Base-by-base conservation (phyloP, 2,329 filamentous ascomycete species). In the Myriosclerotinia duriaeana region DNA sequence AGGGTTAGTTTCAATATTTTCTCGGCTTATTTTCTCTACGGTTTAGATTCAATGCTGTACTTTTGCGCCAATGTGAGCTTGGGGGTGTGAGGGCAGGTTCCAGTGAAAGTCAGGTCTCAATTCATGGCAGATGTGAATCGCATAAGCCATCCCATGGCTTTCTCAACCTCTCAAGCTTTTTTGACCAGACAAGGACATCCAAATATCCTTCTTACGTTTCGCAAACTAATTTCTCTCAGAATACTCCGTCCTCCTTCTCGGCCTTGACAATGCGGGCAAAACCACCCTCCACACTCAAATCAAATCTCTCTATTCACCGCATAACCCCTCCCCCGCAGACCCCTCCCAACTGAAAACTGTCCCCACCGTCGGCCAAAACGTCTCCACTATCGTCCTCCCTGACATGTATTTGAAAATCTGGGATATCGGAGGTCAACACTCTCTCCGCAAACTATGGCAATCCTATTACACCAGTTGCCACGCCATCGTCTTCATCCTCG, bases 401-500 rank as follows among this genome's bases (percentile, higher is more conserved):
- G 92, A 97, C 78, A 94, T 97, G 87, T 97, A 98, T 82, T 84
- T 99, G 76, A 97, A 97, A 82, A 90, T 99, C 74, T 98, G 95
- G 95, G 95, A 99, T 77, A 92, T 99, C 0, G 95, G 95, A 71
- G 95, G 95, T 8, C 95, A 99, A 79, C 88, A 95, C 76, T 90
- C 87, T 38, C 85, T 99, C 76, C 89, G 95, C 69, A 89, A 90
- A 70, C 86, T 98, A 42, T 99, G 95, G 95, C 92, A 97, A 78
- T 92, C 89, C 78, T 99, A 99, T 81, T 99, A 97, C 82, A 84
- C 88, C 61, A 91, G 87, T 78, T 96, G 93, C 75, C 95, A 99
- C 78, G 95, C 95, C 72, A 97, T 99, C 74, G 92, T 99, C 70
- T 99, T 98, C 79, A 93, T 99, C 68, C 92, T 99, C 74, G 95